A percentile compares a stretch with the other conserved stretches of the same genome.
These are phyloP conservation scores for Dissoconium aciculare DNA, from an alignment of 2,329 filamentous ascomycete species.

Conservation along the genomic window DNA sequence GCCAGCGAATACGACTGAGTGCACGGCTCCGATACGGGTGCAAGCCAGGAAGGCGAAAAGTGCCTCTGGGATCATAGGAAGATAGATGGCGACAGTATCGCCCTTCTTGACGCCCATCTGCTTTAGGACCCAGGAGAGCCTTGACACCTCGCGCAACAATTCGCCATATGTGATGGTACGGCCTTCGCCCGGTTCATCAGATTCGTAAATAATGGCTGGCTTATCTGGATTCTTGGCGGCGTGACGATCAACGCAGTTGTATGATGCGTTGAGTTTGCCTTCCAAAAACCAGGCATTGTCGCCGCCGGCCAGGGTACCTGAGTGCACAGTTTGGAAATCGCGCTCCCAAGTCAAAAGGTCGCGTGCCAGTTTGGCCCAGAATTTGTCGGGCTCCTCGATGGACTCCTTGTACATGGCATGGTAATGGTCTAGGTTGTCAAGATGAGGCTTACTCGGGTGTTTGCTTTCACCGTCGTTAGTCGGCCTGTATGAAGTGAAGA, in stretches of 20 bases:
- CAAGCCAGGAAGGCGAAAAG: slow-evolving; percentile 83
- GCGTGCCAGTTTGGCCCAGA: slow-evolving; percentile 76
- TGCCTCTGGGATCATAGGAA: slow-evolving; percentile 98
- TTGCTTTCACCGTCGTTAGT: slow-evolving; percentile 30
- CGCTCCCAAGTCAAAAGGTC: slow-evolving; percentile 80
- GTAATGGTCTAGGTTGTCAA: slow-evolving; percentile 47
- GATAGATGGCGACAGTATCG: slow-evolving; percentile 90
- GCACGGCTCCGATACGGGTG: slow-evolving; percentile 80
- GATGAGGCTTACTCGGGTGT: slow-evolving; percentile 45
- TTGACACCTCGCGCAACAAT: slow-evolving; percentile 81
- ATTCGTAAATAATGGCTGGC: slow-evolving; percentile 96
- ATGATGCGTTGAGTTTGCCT: slow-evolving; percentile 84
- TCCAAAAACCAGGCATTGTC: slow-evolving; percentile 92
- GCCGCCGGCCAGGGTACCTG: slow-evolving; percentile 60
- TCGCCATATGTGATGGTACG: slow-evolving; percentile 86
- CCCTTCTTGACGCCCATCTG: slow-evolving; percentile 94
- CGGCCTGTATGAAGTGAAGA: slow-evolving; percentile 10
- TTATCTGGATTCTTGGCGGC: slow-evolving; percentile 88
- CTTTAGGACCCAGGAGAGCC: slow-evolving; percentile 74
- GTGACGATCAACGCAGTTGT: slow-evolving; percentile 94
- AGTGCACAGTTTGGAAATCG: slow-evolving; percentile 81
- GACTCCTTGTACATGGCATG: slow-evolving; percentile 61
- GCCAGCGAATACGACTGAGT: slow-evolving; percentile 95
- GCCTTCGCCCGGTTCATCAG: slow-evolving; percentile 75
- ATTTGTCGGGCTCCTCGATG: slow-evolving; percentile 73